Evolutionary conservation across 495 filamentous ascomycete species (phyloP).

Genomic region (Astrothelium subdiscretum): DNA sequence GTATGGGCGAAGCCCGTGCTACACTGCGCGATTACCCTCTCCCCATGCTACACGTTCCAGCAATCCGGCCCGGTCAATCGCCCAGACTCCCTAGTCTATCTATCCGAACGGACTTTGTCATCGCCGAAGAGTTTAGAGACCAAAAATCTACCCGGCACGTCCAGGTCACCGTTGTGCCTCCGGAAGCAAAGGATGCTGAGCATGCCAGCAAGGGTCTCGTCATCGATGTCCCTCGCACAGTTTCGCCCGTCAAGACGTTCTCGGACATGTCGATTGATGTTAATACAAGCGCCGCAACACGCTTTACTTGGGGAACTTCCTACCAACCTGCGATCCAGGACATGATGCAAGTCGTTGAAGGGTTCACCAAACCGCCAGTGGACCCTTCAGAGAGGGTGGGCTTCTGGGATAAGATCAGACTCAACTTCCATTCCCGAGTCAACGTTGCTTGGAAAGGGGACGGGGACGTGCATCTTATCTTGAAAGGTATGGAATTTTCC

Average conservation of each 20-base stretch:
- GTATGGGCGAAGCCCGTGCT: slow-evolving; percentile 81
- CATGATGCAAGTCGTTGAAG: slow-evolving; percentile 99
- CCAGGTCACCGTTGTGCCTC: slow-evolving; percentile 75
- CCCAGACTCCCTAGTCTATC: slow-evolving; percentile 69
- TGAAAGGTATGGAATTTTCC: slow-evolving; percentile 53
- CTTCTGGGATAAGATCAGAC: slow-evolving; percentile 98
- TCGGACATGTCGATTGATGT: slow-evolving; percentile 86
- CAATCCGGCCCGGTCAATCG: slow-evolving; percentile 67
- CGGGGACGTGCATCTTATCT: slow-evolving; percentile 85
- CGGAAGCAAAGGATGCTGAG: slow-evolving; percentile 36
- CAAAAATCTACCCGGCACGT: slow-evolving; percentile 66
- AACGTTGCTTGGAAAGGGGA: slow-evolving; percentile 84
- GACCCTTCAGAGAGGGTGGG: slow-evolving; percentile 88
- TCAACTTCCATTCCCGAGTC: slow-evolving; percentile 89
- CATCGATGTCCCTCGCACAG: slow-evolving; percentile 80
- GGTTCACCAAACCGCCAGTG: slow-evolving; percentile 87
- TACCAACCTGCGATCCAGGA: slow-evolving; percentile 98
- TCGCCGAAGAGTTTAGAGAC: slow-evolving; percentile 85
- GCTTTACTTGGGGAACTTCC: slow-evolving; percentile 92
- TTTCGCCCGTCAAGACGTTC: slow-evolving; percentile 92
- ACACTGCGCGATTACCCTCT: slow-evolving; percentile 86
- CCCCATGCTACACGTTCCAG: slow-evolving; percentile 81
- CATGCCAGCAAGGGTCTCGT: slow-evolving; percentile 41
- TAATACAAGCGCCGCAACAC: slow-evolving; percentile 80
- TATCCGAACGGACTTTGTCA: slow-evolving; percentile 84